Evolutionary conservation across 768 basidiomycete species (phyloP).

Genomic region (Boletus vinaceobasis): DNA sequence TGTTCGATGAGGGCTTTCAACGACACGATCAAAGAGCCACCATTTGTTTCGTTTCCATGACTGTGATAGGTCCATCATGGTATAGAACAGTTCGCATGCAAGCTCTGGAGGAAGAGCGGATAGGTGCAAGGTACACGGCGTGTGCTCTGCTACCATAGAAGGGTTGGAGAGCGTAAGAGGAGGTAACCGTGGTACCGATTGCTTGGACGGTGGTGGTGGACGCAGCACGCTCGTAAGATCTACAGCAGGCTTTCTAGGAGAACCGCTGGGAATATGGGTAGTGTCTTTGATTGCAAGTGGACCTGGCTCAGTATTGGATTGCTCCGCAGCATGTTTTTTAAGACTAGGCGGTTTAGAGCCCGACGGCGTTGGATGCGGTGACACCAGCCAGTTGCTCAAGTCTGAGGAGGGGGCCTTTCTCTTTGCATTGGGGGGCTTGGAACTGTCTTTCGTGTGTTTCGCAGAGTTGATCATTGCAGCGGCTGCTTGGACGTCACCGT

Average conservation of each 20-base stretch:
- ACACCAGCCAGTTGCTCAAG: constrained; percentile 55
- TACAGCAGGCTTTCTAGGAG: constrained; percentile 32
- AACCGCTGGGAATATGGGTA: constrained; percentile 8
- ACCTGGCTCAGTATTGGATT: background rate
- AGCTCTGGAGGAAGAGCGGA: constrained; percentile 70
- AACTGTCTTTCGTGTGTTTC: constrained; percentile 7
- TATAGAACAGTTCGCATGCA: constrained; percentile 71
- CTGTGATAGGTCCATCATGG: constrained; percentile 59
- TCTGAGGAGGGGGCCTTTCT: constrained; percentile 49
- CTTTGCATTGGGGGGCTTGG: constrained; percentile 26
- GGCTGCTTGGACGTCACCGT: constrained; percentile 56
- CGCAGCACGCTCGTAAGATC: constrained; percentile 59
- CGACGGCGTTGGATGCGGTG: constrained; percentile 16
- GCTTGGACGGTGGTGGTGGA: constrained; percentile 42
- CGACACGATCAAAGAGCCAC: constrained; percentile 80
- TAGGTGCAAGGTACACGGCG: constrained; percentile 71
- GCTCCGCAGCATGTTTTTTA: constrained; percentile 15
- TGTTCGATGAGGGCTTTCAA: constrained; percentile 83
- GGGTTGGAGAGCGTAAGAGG: constrained; percentile 65
- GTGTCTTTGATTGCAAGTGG: constrained; percentile 16
- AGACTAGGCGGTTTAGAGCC: constrained; percentile 18
- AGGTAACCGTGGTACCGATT: constrained; percentile 36
- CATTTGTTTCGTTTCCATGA: constrained; percentile 73
- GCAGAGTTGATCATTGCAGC: constrained; percentile 38
- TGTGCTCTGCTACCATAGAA: constrained; percentile 61